phyloP scores from a whole-genome alignment of 768 basidiomycete genomes.

The Suillus variegatus region DNA sequence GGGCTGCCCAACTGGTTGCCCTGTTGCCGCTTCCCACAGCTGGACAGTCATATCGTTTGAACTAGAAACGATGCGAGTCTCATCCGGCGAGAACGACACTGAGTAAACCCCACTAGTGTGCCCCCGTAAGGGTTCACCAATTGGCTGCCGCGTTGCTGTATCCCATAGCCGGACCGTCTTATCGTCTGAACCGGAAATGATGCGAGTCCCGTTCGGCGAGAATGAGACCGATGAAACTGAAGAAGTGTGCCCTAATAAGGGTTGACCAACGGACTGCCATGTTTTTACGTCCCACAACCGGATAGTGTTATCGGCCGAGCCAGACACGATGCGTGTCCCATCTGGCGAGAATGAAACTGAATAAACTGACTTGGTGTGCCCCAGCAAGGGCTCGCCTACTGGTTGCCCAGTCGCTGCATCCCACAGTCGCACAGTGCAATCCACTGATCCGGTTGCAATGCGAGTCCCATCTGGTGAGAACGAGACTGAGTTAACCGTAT shows the following conservation, averaged over 20 bases:
- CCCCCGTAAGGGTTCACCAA: no score
- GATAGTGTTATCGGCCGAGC: slow-evolving; percentile 2
- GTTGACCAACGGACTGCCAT: neutral
- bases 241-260: slow-evolving; percentile 10
- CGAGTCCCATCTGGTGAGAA: neutral
- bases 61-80: no score
- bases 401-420: slow-evolving; percentile 3
- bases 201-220: slow-evolving; percentile 13
- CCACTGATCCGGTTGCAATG: neutral
- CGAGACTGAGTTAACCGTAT: neutral
- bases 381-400: neutral
- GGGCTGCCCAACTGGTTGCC: no score
- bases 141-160: no score
- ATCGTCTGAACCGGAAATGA: slow-evolving; percentile 11
- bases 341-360: slow-evolving; percentile 5
- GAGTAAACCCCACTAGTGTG: no score
- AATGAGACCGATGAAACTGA: slow-evolving; percentile 9
- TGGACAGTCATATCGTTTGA: no score
- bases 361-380: neutral
- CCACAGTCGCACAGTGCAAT: slow-evolving; percentile 6
- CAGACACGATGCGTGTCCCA: slow-evolving; percentile 4
- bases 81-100: no score
- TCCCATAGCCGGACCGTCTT: neutral
- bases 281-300: slow-evolving; percentile 3
- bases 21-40: no score